Evolutionary conservation across 2,329 filamentous ascomycete species (phyloP), one percentile per base, ranked within the genome.

Genomic region (Hirsutella minnesotensis): DNA sequence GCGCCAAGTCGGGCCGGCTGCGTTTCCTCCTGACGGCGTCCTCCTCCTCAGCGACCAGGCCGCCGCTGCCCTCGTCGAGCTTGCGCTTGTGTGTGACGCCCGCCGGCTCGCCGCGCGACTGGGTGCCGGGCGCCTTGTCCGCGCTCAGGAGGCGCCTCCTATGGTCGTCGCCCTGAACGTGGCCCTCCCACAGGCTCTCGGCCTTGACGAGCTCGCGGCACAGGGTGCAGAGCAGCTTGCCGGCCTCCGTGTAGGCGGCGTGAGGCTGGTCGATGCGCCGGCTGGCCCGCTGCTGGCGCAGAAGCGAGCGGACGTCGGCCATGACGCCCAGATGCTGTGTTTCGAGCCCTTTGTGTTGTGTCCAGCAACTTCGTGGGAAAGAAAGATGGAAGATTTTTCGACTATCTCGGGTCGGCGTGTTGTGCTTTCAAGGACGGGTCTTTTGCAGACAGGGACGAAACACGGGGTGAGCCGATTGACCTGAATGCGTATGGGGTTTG

Each of bases 291-390:
- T 90, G 83, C 55, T 81, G 82, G 52, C 85, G 83, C 45, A 94
- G 73, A 39, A 94, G 75, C 30, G 84, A 77, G 53, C 87, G 82
- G 21, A 86, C 81, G 61, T 94, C 86, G 51, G 85, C 72, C 84
- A 92, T 90, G 49, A 38, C 46, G 36, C 15, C 16, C 33, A 18
- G n/a, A 18, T 18, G 9, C 15, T n/a, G 8, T 34, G 31, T 7
- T n/a, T 5, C 24, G 31, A 34, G 31, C 12, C 31, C n/a, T 12
- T 15, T 34, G 3, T 27, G 7, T 7, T 12, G 24, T 12, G 7
- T 7, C 12, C 24, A 27, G n/a, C n/a, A n/a, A n/a, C n/a, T n/a
- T n/a, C n/a, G n/a, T n/a, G n/a, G n/a, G n/a, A n/a, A n/a, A n/a
- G n/a, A n/a, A n/a, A n/a, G n/a, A n/a, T n/a, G n/a, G n/a, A n/a